Evolutionary conservation across 257 asterid genomes (phyloP).

Genomic region (Ophiorrhiza pumila): DNA sequence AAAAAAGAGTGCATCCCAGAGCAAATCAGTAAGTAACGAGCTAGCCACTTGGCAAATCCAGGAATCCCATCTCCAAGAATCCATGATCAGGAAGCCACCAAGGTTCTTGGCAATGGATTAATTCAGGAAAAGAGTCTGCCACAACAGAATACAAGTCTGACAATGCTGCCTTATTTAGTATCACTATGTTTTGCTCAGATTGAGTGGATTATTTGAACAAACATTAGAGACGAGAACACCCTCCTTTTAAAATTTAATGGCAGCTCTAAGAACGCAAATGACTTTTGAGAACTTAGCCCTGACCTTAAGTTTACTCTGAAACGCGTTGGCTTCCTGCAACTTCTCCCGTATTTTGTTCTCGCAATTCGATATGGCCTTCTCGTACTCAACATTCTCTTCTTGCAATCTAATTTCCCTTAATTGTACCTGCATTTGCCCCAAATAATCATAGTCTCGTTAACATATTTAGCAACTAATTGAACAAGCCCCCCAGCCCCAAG

Average conservation of each 20-base stretch:
- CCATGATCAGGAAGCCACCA: background rate
- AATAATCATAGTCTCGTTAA: background rate
- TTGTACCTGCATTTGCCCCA: conserved; percentile 46
- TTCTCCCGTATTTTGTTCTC: conserved; percentile 70
- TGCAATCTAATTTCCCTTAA: conserved; percentile 64
- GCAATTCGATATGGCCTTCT: conserved; percentile 56
- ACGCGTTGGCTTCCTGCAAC: conserved; percentile 64
- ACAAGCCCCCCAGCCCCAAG: background rate
- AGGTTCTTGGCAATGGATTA: background rate
- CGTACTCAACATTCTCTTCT: conserved; percentile 85
- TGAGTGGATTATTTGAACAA: background rate
- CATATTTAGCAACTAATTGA: background rate
- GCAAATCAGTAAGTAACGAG: background rate
- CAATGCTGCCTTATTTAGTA: background rate
- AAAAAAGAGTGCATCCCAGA: background rate
- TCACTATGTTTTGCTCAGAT: background rate
- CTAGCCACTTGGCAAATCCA: background rate
- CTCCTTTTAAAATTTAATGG: background rate
- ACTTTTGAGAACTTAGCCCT: conserved; percentile 25
- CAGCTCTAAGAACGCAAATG: background rate
- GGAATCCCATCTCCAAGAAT: background rate
- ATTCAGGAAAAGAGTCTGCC: background rate
- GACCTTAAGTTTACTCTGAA: conserved; percentile 74
- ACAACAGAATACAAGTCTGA: no score
- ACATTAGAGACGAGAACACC: background rate